phyloP scores from a whole-genome alignment of 352 stramenopile species.

The Phytophthora tubulina region DNA sequence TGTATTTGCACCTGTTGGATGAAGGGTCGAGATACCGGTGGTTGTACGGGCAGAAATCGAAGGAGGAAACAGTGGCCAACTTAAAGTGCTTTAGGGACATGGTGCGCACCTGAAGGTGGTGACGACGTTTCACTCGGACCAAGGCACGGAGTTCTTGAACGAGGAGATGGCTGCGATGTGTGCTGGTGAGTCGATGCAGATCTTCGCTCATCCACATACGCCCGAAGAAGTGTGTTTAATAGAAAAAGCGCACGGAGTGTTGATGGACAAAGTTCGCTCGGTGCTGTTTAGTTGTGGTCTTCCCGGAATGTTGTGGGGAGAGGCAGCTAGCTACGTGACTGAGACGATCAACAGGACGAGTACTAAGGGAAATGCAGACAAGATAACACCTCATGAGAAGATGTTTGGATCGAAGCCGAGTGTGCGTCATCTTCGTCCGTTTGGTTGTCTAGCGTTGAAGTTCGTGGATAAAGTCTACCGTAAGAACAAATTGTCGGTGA shows the following conservation, averaged over 20 bases:
- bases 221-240: slow-evolving; percentile 6
- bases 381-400: slow-evolving; percentile 21
- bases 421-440: slow-evolving; percentile 9
- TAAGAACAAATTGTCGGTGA: slow-evolving; percentile 16
- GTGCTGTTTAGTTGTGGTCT: background rate
- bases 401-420: slow-evolving; percentile 21
- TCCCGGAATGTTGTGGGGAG: background rate
- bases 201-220: background rate
- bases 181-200: background rate
- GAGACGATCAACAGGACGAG: slow-evolving; percentile 4
- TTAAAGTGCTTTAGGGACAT: background rate
- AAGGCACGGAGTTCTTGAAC: slow-evolving; percentile 20
- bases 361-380: slow-evolving; percentile 14
- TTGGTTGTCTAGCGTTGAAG: slow-evolving; percentile 20
- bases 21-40: slow-evolving; percentile 22
- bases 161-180: background rate
- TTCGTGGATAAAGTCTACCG: background rate
- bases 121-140: slow-evolving; percentile 16
- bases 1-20: slow-evolving; percentile 23
- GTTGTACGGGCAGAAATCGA: slow-evolving; percentile 12
- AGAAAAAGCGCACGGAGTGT: slow-evolving; percentile 1
- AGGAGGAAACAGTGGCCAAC: slow-evolving; percentile 17
- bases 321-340: slow-evolving; percentile 14
- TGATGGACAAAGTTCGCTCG: slow-evolving; percentile 1
- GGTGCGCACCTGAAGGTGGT: slow-evolving; percentile 1